These are phyloP conservation scores for Conidiobolus incongruus DNA, from an alignment of 371 early-diverging fungal species.

Conservation along the genomic window DNA sequence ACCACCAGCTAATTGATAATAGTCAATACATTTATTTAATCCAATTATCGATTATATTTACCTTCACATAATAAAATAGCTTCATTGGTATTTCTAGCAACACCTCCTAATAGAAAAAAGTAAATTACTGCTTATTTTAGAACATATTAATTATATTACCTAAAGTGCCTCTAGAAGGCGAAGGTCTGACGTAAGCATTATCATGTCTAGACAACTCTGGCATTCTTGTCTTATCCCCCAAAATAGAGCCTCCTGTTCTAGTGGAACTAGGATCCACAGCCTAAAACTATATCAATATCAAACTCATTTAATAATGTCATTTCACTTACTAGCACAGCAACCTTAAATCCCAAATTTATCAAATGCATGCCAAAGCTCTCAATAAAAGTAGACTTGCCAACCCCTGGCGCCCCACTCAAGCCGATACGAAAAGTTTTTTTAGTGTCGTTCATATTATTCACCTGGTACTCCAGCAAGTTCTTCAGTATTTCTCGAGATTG, in stretches of 20 bases:
- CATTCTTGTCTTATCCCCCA: slow-evolving; percentile 73
- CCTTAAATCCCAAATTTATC: slow-evolving; percentile 26
- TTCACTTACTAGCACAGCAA: slow-evolving; percentile 40
- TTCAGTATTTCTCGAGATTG: slow-evolving; percentile 27
- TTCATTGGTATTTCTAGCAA: slow-evolving; percentile 52
- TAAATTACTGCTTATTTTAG: background rate
- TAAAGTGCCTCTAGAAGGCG: slow-evolving; percentile 39
- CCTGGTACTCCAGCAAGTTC: slow-evolving; percentile 12
- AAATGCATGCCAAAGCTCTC: slow-evolving; percentile 51
- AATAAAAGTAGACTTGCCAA: slow-evolving; percentile 62
- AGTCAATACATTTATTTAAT: background rate
- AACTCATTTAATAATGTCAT: background rate
- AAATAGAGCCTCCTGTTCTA: slow-evolving; percentile 50
- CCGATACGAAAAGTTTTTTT: slow-evolving; percentile 34
- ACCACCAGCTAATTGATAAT: slow-evolving; percentile 24
- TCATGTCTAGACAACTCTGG: slow-evolving; percentile 23
- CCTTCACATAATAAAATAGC: slow-evolving; percentile 55
- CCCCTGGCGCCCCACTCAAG: slow-evolving; percentile 53
- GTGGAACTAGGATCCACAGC: slow-evolving; percentile 62
- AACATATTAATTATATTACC: slow-evolving; percentile 14
- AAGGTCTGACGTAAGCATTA: slow-evolving; percentile 45
- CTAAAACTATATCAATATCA: slow-evolving; percentile 8
- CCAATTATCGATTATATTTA: slow-evolving; percentile 2
- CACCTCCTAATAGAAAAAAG: slow-evolving; percentile 15
- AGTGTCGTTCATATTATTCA: slow-evolving; percentile 3